Evolutionary conservation across 2,329 filamentous ascomycete species (phyloP), one percentile per base, ranked within the genome.

Genomic region (Botryotinia calthae): DNA sequence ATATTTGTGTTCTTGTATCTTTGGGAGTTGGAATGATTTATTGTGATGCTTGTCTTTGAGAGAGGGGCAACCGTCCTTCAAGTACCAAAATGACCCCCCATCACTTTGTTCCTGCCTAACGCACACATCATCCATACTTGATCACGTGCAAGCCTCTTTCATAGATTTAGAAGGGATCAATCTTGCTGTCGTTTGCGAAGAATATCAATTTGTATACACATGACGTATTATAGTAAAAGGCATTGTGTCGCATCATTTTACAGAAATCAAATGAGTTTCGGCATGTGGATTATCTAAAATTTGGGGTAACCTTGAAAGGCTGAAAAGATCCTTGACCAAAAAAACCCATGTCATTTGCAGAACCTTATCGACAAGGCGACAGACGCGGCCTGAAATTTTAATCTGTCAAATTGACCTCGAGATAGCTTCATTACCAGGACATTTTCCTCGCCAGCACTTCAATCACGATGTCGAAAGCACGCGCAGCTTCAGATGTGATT

Each of bases 401-500:
- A 72, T 70, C 40, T 72, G 25, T 48, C 62, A 62, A 51, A 34
- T 61, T 14, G 54, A 68, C 37, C 37, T 63, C 61, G 28, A 67
- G 51, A 31, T 56, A 62, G 51, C 54, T 61, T 59, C 42, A 48
- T n/a, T 20, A 14, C 31, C 62, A 65, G 25, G n/a, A 20, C 37
- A 71, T 54, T 2, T 44, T 31, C 51, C 54, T 48, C 25, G 31
- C 25, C 70, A 44, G 28, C 37, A 73, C 31, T 59, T 54, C 70
- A 74, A 56, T 40, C 74, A 79, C 61, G 31, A 82, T 82, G 80
- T 81, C 80, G 61, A 81, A 79, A 78, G 77, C 78, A 76, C 79
- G 78, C 73, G 74, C 75, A 66, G 79, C 77, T 71, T 75, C 77
- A 56, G 88, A 97, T 80, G 90, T 93, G 83, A 90, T 98, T 74